Evolutionary conservation across 495 filamentous ascomycete species (phyloP).

Genomic region (Neurospora sp.): DNA sequence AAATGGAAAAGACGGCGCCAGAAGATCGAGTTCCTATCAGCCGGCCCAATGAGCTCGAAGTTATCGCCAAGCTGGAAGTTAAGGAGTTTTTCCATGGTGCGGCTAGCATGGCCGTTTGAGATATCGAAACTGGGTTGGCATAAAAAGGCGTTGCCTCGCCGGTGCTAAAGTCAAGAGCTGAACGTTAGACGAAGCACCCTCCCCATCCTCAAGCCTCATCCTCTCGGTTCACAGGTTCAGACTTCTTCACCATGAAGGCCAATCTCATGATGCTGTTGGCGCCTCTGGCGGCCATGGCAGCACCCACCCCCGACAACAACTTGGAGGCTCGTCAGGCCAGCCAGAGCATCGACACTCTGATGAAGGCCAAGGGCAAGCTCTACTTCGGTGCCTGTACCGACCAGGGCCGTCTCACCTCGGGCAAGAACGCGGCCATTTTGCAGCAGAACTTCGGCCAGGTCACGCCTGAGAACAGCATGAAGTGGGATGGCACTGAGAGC

Average conservation of each 20-base stretch:
- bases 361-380: constrained; percentile 51
- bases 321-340: constrained; percentile 28
- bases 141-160: not conserved
- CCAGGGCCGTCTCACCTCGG: constrained; percentile 39
- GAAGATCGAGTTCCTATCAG: not conserved
- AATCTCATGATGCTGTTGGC: constrained; percentile 25
- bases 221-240: not conserved
- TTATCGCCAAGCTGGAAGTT: not conserved
- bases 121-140: not conserved
- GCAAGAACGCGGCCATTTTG: constrained; percentile 44
- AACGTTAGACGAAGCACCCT: not conserved
- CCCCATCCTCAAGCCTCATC: not conserved
- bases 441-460: constrained; percentile 51
- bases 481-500: constrained; percentile 46
- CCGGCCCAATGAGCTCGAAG: not conserved
- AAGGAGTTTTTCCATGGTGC: not conserved
- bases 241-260: constrained; percentile 29
- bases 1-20: not conserved
- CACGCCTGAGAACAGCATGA: constrained; percentile 61
- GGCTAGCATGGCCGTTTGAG: not conserved
- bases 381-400: constrained; percentile 51
- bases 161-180: not conserved
- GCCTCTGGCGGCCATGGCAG: constrained; percentile 24
- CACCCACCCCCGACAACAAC: constrained; percentile 21
- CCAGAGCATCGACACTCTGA: constrained; percentile 40